Evolutionary conservation across 1,139 yeast genomes (phyloP).

Genomic region (Nakaseomyces glabratus): DNA sequence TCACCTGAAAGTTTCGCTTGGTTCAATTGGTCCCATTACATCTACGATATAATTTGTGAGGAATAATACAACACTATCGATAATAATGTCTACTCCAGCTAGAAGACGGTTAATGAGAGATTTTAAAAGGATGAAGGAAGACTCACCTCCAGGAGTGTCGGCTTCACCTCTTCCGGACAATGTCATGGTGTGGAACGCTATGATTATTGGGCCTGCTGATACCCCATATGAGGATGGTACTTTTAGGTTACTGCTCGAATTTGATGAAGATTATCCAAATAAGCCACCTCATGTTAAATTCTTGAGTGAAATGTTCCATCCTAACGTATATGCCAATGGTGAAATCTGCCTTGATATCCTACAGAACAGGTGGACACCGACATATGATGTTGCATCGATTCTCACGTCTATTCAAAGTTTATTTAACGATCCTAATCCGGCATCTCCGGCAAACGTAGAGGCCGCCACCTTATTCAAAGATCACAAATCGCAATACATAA

Average conservation of each 20-base stretch:
- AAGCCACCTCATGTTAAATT: constrained; percentile 93
- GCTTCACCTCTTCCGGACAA: constrained; percentile 96
- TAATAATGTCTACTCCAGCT: constrained; percentile 93
- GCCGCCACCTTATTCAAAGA: constrained; percentile 95
- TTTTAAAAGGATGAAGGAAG: constrained; percentile 96
- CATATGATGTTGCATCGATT: constrained; percentile 96
- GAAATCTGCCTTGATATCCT: constrained; percentile 91
- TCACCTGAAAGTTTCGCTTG: too few species aligned
- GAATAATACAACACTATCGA: too few species aligned
- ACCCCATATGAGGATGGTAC: constrained; percentile 99
- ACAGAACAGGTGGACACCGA: constrained; percentile 98
- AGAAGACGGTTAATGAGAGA: constrained; percentile 98
- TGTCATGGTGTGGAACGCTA: constrained; percentile 98
- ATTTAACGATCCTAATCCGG: constrained; percentile 90
- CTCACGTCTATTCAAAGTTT: constrained; percentile 76
- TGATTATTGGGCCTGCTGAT: constrained; percentile 93
- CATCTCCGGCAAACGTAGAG: constrained; percentile 96
- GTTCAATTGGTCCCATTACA: too few species aligned
- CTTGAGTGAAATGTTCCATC: constrained; percentile 93
- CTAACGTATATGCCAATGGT: constrained; percentile 92
- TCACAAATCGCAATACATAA: constrained; percentile 85
- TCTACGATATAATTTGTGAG: too few species aligned
- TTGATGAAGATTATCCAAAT: constrained; percentile 96
- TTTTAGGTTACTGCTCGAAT: constrained; percentile 73
- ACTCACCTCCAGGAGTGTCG: constrained; percentile 95